Evolutionary conservation across 2,329 filamentous ascomycete genomes (phyloP), one percentile per base, ranked within the genome.

Genomic region (Alternaria conjuncta): DNA sequence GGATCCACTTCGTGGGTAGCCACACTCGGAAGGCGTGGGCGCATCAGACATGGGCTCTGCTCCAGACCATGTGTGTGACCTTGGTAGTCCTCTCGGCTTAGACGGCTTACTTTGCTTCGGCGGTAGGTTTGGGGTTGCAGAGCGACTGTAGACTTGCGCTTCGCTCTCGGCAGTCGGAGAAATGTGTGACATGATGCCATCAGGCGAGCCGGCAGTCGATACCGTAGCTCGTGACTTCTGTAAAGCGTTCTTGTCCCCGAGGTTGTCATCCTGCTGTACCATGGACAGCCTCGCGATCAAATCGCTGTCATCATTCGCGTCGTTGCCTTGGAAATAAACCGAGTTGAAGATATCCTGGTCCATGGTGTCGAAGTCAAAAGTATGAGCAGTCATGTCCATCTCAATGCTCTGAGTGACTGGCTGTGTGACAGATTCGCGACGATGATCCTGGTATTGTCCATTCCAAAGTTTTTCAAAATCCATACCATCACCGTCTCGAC

Each of bases 401-500:
- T 75, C 73, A 12, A 75, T 69, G 26, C 66, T 69, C 51, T 73
- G 64, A 61, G 67, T 65, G 45, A 72, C 61, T 47, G 71, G 63
- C 44, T 70, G 66, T 20, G 64, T 60, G 30, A 64, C 60, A 9
- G 60, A 60, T 54, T 63, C 65, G 32, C 64, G 64, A 28, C 66
- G 57, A 46, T 63, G 60, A 21, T 63, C 64, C 41, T 69, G 70
- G 21, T 70, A 47, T 72, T 69, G 25, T 45, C 68, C 71, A 6
- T 68, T 69, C 63, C 66, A 73, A 25, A 62, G 50, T 54, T 64
- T 71, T 12, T 57, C 66, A n/a, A 57, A 77, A 23, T 83, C 81
- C 47, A 88, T 85, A 23, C 92, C 88, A 41, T 90, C 72, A 7
- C 76, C 90, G 63, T 93, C 87, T 6, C 89, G 84, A 25, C 91